A percentile compares a stretch with the other conserved stretches of the same genome.
Evolutionary conservation across 768 basidiomycete species (phyloP).

Genomic region (Mycena polygramma): DNA sequence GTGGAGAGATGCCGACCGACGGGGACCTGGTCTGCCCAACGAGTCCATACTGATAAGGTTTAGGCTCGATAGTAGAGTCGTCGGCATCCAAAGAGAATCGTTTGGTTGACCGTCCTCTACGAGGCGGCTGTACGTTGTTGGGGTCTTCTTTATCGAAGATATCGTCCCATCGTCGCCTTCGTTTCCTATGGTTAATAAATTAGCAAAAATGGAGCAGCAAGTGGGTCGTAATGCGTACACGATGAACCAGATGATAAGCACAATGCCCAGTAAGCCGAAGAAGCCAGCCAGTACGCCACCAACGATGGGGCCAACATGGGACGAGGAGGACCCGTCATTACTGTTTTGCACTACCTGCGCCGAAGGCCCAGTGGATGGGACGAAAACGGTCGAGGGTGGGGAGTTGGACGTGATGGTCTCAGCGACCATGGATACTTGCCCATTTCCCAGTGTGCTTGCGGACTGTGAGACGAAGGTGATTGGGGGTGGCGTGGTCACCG

Average conservation of each 20-base stretch:
- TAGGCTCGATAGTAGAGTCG: constrained; percentile 50
- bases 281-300: constrained; percentile 70
- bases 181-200: constrained; percentile 52
- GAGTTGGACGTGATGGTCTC: constrained; percentile 55
- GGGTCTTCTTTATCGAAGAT: constrained; percentile 60
- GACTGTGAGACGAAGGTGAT: constrained; percentile 46
- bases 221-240: constrained; percentile 52
- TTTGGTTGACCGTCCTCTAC: constrained; percentile 37
- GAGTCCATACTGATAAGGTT: constrained; percentile 74
- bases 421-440: constrained; percentile 51
- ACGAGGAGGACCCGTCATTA: constrained; percentile 37
- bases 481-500: constrained; percentile 48
- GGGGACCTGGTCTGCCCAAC: constrained; percentile 61
- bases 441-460: constrained; percentile 56
- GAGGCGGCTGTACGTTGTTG: constrained; percentile 35
- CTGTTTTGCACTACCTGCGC: constrained; percentile 34
- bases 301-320: constrained; percentile 60
- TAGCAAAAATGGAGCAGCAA: constrained; percentile 15
- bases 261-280: constrained; percentile 61
- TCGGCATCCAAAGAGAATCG: constrained; percentile 45
- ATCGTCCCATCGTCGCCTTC: constrained; percentile 62
- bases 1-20: constrained; percentile 55
- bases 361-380: constrained; percentile 38
- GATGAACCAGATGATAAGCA: constrained; percentile 62
- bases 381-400: constrained; percentile 47